phyloP scores from a whole-genome alignment of 768 basidiomycete species.

The Boletus fagicola region DNA sequence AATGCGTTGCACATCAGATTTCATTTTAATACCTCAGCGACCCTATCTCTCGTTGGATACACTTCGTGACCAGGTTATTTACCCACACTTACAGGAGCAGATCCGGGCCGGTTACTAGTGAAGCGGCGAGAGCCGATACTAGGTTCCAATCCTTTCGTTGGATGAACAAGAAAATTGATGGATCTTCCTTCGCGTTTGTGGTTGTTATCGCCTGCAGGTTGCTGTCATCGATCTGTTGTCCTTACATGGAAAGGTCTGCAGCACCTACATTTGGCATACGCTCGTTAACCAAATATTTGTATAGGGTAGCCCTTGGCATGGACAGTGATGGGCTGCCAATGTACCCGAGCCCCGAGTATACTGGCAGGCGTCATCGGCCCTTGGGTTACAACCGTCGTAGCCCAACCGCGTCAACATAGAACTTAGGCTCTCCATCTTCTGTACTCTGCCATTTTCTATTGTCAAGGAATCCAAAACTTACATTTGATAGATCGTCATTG shows the following conservation, averaged over 20 bases:
- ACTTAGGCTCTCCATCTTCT: neutral
- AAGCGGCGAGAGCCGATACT: neutral
- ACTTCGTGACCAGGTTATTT: slow-evolving; percentile 93
- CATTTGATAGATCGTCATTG: neutral
- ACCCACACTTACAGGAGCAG: slow-evolving; percentile 79
- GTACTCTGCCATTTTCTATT: neutral
- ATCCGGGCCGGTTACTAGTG: slow-evolving; percentile 51
- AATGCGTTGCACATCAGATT: slow-evolving; percentile 71
- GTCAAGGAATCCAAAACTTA: neutral
- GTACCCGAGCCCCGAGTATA: neutral
- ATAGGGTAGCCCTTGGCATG: neutral
- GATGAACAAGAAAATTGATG: neutral
- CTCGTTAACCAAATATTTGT: neutral
- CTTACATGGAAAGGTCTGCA: neutral
- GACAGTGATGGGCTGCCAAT: neutral
- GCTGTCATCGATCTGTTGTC: neutral
- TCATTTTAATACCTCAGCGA: slow-evolving; percentile 93
- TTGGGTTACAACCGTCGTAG: neutral
- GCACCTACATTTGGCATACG: neutral
- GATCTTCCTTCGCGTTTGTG: neutral
- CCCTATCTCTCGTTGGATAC: slow-evolving; percentile 95
- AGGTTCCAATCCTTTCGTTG: neutral
- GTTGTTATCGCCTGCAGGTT: neutral
- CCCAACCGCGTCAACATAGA: neutral
- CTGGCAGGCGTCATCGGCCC: neutral